Conservation (phyloP, 305 asterid species). For the Lippia alba region DNA sequence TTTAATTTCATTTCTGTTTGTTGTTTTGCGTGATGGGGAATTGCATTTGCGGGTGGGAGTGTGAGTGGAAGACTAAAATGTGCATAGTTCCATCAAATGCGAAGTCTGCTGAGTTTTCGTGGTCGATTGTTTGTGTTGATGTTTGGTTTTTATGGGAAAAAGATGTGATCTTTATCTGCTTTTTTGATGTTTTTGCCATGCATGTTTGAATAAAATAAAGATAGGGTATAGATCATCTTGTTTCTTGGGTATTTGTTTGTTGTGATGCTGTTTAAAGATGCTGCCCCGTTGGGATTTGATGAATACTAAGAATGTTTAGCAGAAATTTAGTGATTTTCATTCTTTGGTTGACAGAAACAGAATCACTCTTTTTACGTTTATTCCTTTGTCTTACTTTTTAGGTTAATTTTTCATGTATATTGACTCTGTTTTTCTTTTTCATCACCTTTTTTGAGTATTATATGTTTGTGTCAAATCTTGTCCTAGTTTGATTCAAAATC, state of each 20-base stretch:
- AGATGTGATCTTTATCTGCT: not conserved
- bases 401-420: not conserved
- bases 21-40: constrained; percentile 59
- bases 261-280: not conserved
- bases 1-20: no score
- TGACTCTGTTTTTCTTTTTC: not conserved
- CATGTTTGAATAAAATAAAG: not conserved
- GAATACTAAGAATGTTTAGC: not conserved
- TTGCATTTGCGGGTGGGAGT: no score
- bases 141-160: not conserved
- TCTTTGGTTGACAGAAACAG: not conserved
- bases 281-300: not conserved
- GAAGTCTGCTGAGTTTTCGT: constrained; percentile 56
- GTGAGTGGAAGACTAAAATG: constrained; percentile 52
- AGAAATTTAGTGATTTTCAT: not conserved
- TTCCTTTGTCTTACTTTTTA: not conserved
- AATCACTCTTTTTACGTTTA: constrained; percentile 13
- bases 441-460: not conserved
- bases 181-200: not conserved
- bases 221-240: not conserved
- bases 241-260: not conserved
- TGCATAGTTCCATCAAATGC: constrained; percentile 66
- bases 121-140: not conserved
- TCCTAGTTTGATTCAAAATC: not conserved
- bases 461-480: constrained; percentile 20